Percentiles rank a stretch among this genome's conserved stretches.
Conservation (phyloP, 2,329 filamentous ascomycete species). For the Chaetomium sp. region DNA sequence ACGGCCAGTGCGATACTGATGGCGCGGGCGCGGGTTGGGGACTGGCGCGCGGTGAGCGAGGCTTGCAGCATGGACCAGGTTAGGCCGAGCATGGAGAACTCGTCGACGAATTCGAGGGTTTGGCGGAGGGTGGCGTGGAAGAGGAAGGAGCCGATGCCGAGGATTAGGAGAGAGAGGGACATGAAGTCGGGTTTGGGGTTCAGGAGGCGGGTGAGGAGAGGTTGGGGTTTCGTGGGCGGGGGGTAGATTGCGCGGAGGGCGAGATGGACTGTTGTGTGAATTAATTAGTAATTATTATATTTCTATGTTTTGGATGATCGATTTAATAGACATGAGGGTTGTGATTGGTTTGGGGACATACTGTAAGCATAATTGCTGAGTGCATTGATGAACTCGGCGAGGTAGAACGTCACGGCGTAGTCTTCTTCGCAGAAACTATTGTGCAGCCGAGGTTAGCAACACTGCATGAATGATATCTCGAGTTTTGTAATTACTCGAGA, state of each 20-base stretch:
- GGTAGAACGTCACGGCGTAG: constrained; percentile 44
- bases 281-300: not conserved
- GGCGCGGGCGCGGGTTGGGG: constrained; percentile 27
- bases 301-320: not conserved
- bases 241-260: constrained; percentile 35
- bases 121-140: constrained; percentile 42
- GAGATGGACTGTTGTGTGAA: constrained; percentile 32
- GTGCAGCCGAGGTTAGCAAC: not conserved
- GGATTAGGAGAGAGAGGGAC: constrained; percentile 34
- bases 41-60: constrained; percentile 39
- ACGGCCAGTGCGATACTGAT: constrained; percentile 35
- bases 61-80: constrained; percentile 47
- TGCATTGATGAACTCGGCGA: constrained; percentile 49
- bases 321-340: no score
- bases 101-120: constrained; percentile 43
- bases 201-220: constrained; percentile 27
- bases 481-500: not conserved
- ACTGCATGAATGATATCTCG: not conserved
- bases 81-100: constrained; percentile 53
- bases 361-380: constrained; percentile 45
- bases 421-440: constrained; percentile 40
- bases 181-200: constrained; percentile 34
- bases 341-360: constrained; percentile 20
- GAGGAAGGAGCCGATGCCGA: constrained; percentile 37
- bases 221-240: constrained; percentile 14